These are phyloP conservation scores for Porodaedalea pini DNA, from an alignment of 1,284 basidiomycete genomes.

Conservation along the genomic window DNA sequence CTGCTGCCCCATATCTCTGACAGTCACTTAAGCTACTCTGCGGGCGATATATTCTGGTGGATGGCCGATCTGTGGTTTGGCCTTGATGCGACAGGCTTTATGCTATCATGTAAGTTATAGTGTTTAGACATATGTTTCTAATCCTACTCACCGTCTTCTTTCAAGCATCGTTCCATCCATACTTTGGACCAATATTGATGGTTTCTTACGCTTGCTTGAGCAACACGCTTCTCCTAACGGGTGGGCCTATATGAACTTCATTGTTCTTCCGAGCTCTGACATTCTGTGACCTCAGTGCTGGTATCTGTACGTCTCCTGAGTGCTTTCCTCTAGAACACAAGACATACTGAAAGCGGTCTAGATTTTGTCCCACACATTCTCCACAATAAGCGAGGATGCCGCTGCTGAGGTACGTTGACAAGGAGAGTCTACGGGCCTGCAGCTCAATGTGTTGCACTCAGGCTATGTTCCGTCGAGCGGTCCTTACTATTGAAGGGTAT, in stretches of 20 bases:
- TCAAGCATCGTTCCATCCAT: slow-evolving; percentile 70
- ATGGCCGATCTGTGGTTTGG: slow-evolving; percentile 89
- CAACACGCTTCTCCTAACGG: slow-evolving; percentile 81
- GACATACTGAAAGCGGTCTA: slow-evolving; percentile 36
- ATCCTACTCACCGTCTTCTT: slow-evolving; percentile 1
- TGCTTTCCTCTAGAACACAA: not conserved
- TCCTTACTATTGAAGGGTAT: slow-evolving; percentile 86
- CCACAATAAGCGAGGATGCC: slow-evolving; percentile 88
- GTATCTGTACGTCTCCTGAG: slow-evolving; percentile 61
- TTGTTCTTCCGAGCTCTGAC: slow-evolving; percentile 11
- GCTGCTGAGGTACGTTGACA: slow-evolving; percentile 67
- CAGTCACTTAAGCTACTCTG: slow-evolving; percentile 40
- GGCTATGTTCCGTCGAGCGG: slow-evolving; percentile 92
- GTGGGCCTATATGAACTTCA: slow-evolving; percentile 36
- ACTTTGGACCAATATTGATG: slow-evolving; percentile 86
- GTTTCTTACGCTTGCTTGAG: slow-evolving; percentile 83
- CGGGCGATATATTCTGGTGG: slow-evolving; percentile 58
- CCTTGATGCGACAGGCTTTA: slow-evolving; percentile 83
- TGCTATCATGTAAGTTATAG: slow-evolving; percentile 54
- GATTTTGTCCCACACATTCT: slow-evolving; percentile 93
- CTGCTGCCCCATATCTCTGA: not conserved
- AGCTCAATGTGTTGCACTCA: slow-evolving; percentile 28
- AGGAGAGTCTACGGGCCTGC: not conserved
- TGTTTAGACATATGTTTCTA: not conserved
- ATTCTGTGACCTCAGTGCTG: slow-evolving; percentile 47